Evolutionary conservation across 495 filamentous ascomycete species (phyloP), one percentile per base, ranked within the genome.

Genomic region (Neurospora sp.): DNA sequence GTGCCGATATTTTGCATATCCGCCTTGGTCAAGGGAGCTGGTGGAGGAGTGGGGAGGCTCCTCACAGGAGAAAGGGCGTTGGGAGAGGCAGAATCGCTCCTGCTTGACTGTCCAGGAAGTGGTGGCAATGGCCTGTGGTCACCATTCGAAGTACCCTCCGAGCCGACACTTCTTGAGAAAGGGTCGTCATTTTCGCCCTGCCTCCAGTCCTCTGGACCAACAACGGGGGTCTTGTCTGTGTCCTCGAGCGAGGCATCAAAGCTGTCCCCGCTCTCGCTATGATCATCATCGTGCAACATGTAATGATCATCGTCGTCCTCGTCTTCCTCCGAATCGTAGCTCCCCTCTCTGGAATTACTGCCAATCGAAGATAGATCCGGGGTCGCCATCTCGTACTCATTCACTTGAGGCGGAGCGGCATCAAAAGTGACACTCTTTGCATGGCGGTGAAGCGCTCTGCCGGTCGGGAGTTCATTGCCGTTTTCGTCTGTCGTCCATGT

Each of bases 391-490:
- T 98, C 96, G 79, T 98, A 99, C 80, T 98, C 94, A 77, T 97
- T 97, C 71, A 98, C 86, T 80, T 96, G 92, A 39, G 96, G 96
- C 31, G 96, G 95, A 0, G 93, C 96, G 38, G 90, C 91, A 85
- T 98, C 95, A 78, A 98, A 99, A 2, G 93, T 98, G 38, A 99
- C 96, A 76, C 94, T 97, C 83, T 99, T 99, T 0, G 93, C 90
- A 83, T 97, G 92, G 42, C 94, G 91, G 79, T 92, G 90, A 5
- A 93, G 86, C 23, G 80, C 86, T 75, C 86, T 86, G 46, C 90
- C 88, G 40, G 83, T 85, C 31, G 87, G 89, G 20, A 88, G 82
- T 72, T 90, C 88, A 35, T 87, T 85, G 31, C 80, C 71, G 9
- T 83, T 83, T 1, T 86, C 84, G 42, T 90, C 89, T 1, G 92